Evolutionary conservation across 352 stramenopile species (phyloP).

Genomic region (Aphanomyces cochlioides): DNA sequence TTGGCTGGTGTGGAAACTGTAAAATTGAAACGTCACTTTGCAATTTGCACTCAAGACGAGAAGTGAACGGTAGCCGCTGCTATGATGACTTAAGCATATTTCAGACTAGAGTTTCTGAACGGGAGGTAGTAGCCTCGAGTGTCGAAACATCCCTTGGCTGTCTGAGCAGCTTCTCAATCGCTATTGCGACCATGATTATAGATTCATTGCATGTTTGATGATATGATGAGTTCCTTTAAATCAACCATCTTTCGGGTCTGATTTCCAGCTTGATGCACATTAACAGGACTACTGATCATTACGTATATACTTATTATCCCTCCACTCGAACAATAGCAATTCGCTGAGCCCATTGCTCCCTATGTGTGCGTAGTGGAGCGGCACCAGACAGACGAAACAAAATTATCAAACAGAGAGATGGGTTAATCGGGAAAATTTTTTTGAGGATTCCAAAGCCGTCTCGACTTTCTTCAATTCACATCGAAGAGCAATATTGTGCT

Average conservation of each 20-base stretch:
- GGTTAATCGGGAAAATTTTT: conserved; percentile 8
- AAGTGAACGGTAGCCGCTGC: conserved; percentile 35
- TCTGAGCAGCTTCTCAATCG: conserved; percentile 20
- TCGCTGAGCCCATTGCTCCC: background rate
- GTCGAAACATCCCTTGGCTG: conserved; percentile 55
- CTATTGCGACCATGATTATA: conserved; percentile 16
- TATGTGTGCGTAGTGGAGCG: too few species aligned
- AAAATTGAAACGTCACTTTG: background rate
- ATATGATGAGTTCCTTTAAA: conserved; percentile 77
- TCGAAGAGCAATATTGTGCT: conserved; percentile 53
- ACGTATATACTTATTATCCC: background rate
- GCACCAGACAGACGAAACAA: too few species aligned
- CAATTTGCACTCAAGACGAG: background rate
- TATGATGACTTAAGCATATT: conserved; percentile 79
- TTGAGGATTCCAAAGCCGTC: background rate
- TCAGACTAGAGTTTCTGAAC: conserved; percentile 92
- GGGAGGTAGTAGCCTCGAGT: conserved; percentile 83
- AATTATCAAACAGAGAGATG: conserved; percentile 3
- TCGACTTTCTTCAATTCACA: conserved; percentile 33
- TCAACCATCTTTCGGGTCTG: conserved; percentile 90
- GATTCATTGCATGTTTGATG: conserved; percentile 5
- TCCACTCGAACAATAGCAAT: background rate
- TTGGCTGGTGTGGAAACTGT: too few species aligned
- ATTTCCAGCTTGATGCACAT: conserved; percentile 82
- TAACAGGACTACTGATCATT: conserved; percentile 78